A percentile compares a stretch with the other conserved stretches of the same genome.
phyloP scores from a whole-genome alignment of 2,329 filamentous ascomycete species.

The Fusarium citri region DNA sequence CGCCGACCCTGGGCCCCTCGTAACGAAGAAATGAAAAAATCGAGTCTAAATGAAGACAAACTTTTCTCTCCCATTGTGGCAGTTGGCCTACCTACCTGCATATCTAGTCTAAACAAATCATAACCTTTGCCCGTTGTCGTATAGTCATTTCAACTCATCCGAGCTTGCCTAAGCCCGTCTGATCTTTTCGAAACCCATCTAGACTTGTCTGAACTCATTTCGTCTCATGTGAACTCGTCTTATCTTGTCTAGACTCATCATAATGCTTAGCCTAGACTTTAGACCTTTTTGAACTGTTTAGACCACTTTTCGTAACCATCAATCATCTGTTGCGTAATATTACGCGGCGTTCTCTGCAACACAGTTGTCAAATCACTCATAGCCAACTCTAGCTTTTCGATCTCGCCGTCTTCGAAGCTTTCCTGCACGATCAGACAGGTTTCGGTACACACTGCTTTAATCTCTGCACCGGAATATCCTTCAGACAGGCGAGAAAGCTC shows the following conservation, averaged over 20 bases:
- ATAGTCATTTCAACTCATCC: background rate
- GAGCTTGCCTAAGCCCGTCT: background rate
- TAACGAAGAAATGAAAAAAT: constrained; percentile 37
- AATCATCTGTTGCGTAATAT: constrained; percentile 70
- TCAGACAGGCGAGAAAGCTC: constrained; percentile 73
- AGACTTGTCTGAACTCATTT: background rate
- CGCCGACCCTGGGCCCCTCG: constrained; percentile 17
- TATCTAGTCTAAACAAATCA: background rate
- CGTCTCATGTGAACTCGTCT: background rate
- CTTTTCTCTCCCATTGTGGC: constrained; percentile 8
- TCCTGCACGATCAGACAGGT: constrained; percentile 59
- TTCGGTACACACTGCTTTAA: constrained; percentile 66
- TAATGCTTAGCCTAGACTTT: background rate
- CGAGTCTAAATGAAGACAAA: constrained; percentile 19
- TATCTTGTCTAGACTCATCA: background rate
- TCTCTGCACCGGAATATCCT: constrained; percentile 88
- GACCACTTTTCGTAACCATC: constrained; percentile 69
- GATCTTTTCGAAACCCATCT: background rate
- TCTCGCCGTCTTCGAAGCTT: constrained; percentile 48
- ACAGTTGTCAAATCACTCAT: constrained; percentile 60
- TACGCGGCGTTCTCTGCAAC: constrained; percentile 61
- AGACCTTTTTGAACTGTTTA: constrained; percentile 50
- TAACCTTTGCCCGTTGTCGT: background rate
- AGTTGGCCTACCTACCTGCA: background rate
- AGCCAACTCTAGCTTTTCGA: constrained; percentile 49